These are phyloP conservation scores for Chaetomiaceae sp. DNA, from an alignment of 2,329 filamentous ascomycete genomes.

Conservation along the genomic window DNA sequence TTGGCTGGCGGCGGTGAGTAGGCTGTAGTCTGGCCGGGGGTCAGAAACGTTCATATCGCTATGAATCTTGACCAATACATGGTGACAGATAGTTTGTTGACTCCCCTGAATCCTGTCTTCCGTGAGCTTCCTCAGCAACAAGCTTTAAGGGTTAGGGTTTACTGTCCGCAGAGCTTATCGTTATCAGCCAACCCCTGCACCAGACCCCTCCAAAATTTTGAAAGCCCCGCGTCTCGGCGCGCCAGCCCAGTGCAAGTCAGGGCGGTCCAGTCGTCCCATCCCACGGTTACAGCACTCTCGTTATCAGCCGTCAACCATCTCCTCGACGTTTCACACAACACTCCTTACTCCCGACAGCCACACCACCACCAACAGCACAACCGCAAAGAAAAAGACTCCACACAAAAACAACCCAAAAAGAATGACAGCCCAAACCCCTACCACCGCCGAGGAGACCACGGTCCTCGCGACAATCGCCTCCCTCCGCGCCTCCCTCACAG, in stretches of 20 bases:
- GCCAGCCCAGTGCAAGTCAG: not conserved
- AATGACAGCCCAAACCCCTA: slow-evolving; percentile 7
- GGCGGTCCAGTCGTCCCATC: not conserved
- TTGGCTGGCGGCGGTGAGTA: slow-evolving; percentile 8
- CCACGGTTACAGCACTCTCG: too few species aligned
- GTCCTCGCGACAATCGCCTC: slow-evolving; percentile 46
- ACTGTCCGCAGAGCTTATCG: slow-evolving; percentile 21
- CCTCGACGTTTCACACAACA: not conserved
- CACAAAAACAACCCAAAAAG: not conserved
- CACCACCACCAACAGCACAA: not conserved
- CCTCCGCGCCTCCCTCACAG: slow-evolving; percentile 71
- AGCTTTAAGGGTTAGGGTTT: slow-evolving; percentile 8
- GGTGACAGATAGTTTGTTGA: too few species aligned
- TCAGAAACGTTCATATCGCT: not conserved
- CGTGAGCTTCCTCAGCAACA: too few species aligned
- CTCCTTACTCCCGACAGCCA: not conserved
- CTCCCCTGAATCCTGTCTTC: not conserved
- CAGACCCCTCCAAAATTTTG: slow-evolving; percentile 25
- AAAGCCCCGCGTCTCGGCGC: slow-evolving; percentile 14
- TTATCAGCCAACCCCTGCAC: slow-evolving; percentile 16
- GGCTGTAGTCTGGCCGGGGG: not conserved
- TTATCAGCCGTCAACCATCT: not conserved
- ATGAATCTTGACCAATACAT: too few species aligned
- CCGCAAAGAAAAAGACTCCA: not conserved
- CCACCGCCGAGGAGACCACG: not conserved